Conservation (phyloP, 164 flowering plant genomes). For the Sextonia rubra region DNA sequence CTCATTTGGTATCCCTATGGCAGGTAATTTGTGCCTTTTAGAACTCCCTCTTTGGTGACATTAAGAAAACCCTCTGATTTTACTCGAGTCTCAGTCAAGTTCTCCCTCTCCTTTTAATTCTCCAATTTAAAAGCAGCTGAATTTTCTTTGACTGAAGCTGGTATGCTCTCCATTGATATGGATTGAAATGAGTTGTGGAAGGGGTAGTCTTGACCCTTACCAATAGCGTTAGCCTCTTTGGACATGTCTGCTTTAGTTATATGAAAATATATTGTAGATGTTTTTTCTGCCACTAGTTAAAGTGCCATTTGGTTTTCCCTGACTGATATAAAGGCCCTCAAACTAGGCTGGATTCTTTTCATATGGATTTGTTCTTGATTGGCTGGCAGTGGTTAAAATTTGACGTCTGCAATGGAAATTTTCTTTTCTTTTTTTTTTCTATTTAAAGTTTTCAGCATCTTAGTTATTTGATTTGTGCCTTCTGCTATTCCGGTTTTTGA, state of each 20-base stretch:
- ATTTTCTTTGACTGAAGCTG: no score
- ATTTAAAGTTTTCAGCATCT: neutral
- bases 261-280: neutral
- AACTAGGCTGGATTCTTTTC: neutral
- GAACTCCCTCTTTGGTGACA: neutral
- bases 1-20: neutral
- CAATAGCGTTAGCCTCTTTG: neutral
- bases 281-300: neutral
- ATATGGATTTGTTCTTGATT: neutral
- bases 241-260: neutral
- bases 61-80: neutral
- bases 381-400: neutral
- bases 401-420: neutral
- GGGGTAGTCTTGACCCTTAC: neutral
- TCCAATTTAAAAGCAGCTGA: no score
- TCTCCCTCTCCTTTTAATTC: no score
- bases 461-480: neutral
- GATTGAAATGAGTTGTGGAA: neutral
- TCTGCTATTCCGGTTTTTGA: neutral
- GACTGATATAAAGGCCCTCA: no score
- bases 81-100: neutral
- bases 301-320: neutral
- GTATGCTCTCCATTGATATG: neutral
- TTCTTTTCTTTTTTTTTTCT: neutral
- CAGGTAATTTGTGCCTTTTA: neutral